Evolutionary conservation across 345 rosid species (phyloP).

Genomic region (Hirschfeldia incana): DNA sequence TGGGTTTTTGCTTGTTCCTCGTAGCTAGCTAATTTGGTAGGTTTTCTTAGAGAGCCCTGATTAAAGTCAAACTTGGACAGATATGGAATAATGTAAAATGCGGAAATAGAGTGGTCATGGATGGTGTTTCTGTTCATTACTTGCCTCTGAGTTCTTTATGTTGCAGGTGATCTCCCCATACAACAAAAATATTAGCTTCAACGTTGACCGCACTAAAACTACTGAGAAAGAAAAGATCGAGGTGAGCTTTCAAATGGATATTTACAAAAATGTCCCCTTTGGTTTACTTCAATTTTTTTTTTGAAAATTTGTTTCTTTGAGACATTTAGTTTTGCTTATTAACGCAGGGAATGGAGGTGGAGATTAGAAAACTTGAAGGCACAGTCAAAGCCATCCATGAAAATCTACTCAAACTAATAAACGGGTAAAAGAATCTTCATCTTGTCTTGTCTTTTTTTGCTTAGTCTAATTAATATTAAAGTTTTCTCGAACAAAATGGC

Average conservation of each 20-base stretch:
- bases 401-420: neutral
- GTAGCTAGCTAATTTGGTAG: neutral
- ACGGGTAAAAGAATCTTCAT: neutral
- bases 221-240: constrained; percentile 87
- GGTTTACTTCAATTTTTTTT: neutral
- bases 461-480: neutral
- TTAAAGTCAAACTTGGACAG: neutral
- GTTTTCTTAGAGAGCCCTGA: neutral
- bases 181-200: constrained; percentile 38
- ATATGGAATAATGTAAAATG: neutral
- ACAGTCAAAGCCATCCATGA: neutral
- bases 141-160: neutral
- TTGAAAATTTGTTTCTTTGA: neutral
- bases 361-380: neutral
- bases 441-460: neutral
- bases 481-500: neutral
- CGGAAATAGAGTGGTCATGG: neutral
- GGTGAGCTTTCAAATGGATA: constrained; percentile 38
- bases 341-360: neutral
- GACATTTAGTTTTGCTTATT: neutral
- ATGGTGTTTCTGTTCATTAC: neutral
- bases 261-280: neutral
- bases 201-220: constrained; percentile 69
- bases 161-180: constrained; percentile 77
- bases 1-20: neutral